Evolutionary conservation across 2,329 filamentous ascomycete genomes (phyloP).

Genomic region (Sclerotinia trifoliorum): DNA sequence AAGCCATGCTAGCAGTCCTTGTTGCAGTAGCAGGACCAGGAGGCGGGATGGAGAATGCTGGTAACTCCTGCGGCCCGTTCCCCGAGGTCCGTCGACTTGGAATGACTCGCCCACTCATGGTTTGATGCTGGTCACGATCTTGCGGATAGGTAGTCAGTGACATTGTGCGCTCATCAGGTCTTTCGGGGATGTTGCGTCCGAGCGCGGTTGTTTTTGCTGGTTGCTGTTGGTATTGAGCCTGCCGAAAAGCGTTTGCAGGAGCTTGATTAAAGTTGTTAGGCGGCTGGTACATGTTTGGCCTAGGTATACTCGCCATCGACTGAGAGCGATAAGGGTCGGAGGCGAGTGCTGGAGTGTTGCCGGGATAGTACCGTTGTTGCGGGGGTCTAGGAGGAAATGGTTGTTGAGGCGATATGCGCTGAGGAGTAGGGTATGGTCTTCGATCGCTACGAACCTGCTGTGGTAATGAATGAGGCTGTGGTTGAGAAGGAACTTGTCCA

Average conservation of each 20-base stretch:
- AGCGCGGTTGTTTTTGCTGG: conserved; percentile 83
- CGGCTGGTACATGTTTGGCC: conserved; percentile 70
- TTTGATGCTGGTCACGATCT: conserved; percentile 80
- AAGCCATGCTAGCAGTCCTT: conserved; percentile 61
- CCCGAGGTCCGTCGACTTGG: conserved; percentile 62
- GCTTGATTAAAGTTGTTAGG: conserved; percentile 62
- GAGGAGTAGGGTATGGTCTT: conserved; percentile 66
- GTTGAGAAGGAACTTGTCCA: conserved; percentile 44
- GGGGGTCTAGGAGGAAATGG: conserved; percentile 48
- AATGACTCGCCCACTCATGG: conserved; percentile 89
- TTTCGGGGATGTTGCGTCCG: conserved; percentile 85
- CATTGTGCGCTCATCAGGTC: conserved; percentile 92
- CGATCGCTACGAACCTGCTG: conserved; percentile 62
- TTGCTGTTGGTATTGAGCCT: conserved; percentile 66
- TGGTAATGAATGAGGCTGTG: conserved; percentile 57
- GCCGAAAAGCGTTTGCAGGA: conserved; percentile 73
- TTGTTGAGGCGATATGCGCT: conserved; percentile 42
- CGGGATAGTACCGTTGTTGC: conserved; percentile 61
- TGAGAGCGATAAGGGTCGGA: conserved; percentile 88
- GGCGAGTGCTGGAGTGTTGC: conserved; percentile 67
- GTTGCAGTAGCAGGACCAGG: conserved; percentile 50
- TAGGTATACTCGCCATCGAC: conserved; percentile 75
- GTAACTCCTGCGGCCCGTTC: conserved; percentile 35
- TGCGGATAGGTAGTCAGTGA: conserved; percentile 83
- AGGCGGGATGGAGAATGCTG: conserved; percentile 34